These are phyloP conservation scores for Pseudognaphalium luteoalbum DNA, from an alignment of 129 eudicot species.

Conservation along the genomic window DNA sequence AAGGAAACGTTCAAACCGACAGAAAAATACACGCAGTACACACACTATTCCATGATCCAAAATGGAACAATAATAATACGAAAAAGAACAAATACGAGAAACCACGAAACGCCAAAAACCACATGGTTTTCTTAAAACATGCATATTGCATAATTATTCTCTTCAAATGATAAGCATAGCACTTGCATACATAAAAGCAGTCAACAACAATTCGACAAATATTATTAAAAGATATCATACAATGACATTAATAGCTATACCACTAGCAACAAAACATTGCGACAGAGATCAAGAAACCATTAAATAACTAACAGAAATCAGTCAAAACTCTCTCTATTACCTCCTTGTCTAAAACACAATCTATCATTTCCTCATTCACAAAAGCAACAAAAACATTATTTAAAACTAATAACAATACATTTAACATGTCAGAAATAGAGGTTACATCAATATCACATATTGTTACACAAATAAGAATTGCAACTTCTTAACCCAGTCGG, in stretches of 20 bases:
- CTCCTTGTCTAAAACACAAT: background rate
- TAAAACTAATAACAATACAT: conserved; percentile 6
- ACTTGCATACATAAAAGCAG: background rate
- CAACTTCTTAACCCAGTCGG: background rate
- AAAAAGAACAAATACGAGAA: background rate
- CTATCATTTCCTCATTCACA: conserved; percentile 5
- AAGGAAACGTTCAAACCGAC: background rate
- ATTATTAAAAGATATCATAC: background rate
- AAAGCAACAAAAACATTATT: conserved; percentile 4
- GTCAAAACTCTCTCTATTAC: background rate
- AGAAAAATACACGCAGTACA: background rate
- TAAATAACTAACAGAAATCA: conserved; percentile 9
- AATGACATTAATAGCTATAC: background rate
- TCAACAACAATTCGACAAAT: background rate
- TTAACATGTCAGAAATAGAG: background rate
- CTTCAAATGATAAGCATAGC: background rate
- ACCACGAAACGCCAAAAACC: background rate
- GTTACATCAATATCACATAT: background rate
- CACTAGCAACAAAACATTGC: background rate
- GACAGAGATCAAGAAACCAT: background rate
- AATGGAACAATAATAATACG: background rate
- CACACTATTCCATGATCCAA: conserved; percentile 11
- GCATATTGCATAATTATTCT: background rate
- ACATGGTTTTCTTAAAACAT: background rate
- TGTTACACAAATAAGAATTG: conserved; percentile 6